These are phyloP conservation scores for Cymbidium sinense DNA, from an alignment of 106 monocot species.

Conservation along the genomic window DNA sequence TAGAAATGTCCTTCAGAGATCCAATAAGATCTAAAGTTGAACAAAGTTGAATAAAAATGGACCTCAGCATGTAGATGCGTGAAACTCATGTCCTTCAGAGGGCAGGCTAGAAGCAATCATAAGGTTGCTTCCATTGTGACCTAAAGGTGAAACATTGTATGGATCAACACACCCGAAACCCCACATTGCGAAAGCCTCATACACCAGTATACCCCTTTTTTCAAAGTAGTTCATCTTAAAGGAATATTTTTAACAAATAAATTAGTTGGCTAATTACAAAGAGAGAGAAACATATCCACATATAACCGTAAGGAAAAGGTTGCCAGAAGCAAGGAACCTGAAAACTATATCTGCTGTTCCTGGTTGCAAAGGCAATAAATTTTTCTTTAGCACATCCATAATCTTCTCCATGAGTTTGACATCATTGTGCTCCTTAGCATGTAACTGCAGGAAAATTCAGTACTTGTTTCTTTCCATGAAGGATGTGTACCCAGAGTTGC, in stretches of 20 bases:
- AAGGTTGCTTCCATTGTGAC: not conserved
- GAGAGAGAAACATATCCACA: not conserved
- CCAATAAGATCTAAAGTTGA: no score
- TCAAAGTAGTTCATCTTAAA: not conserved
- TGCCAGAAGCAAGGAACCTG: slow-evolving; percentile 34
- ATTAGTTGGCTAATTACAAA: not conserved
- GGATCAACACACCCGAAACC: not conserved
- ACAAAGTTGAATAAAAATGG: not conserved
- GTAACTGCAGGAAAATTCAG: slow-evolving; percentile 35
- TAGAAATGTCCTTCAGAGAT: not conserved
- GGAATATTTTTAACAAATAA: not conserved
- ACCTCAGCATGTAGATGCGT: not conserved
- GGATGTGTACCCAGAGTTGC: not conserved
- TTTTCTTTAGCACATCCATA: slow-evolving; percentile 54
- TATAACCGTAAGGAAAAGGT: not conserved
- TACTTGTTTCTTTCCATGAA: not conserved
- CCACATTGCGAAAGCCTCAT: not conserved
- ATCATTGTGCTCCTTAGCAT: slow-evolving; percentile 77
- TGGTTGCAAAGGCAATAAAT: slow-evolving; percentile 71
- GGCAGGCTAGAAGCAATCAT: not conserved
- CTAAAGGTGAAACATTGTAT: not conserved
- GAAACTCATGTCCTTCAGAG: not conserved
- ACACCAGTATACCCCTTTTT: not conserved
- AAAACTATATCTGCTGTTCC: slow-evolving; percentile 95
- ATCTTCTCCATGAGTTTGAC: slow-evolving; percentile 60